A percentile compares a stretch with the other conserved stretches of the same genome.
phyloP scores from a whole-genome alignment of 2,329 filamentous ascomycete genomes.

The Diaporthe nobilis region DNA sequence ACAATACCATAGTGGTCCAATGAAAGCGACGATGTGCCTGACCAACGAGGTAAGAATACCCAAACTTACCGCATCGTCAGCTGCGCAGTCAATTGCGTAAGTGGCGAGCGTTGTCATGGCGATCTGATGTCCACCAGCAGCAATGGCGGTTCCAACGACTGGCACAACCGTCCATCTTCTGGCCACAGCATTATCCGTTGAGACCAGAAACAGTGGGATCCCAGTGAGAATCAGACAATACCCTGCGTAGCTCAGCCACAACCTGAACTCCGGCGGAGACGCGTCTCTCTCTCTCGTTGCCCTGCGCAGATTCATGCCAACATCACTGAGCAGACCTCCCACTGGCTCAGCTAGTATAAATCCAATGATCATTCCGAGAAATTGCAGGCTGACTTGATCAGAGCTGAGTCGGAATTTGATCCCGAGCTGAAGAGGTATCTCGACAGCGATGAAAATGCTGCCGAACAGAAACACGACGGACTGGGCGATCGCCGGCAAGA shows the following conservation, averaged over 20 bases:
- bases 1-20: constrained; percentile 51
- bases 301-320: constrained; percentile 60
- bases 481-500: constrained; percentile 65
- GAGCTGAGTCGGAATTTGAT: constrained; percentile 67
- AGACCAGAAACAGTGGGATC: constrained; percentile 65
- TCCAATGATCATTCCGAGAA: constrained; percentile 68
- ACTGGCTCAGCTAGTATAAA: constrained; percentile 68
- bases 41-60: constrained; percentile 70
- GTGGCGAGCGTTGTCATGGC: constrained; percentile 71
- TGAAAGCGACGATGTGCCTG: constrained; percentile 64
- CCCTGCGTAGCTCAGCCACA: constrained; percentile 70
- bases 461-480: constrained; percentile 68
- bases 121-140: constrained; percentile 68
- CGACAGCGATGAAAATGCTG: constrained; percentile 66
- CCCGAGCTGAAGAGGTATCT: constrained; percentile 70
- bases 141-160: constrained; percentile 64
- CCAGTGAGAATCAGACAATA: constrained; percentile 64
- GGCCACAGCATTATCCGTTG: constrained; percentile 56
- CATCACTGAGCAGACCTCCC: constrained; percentile 65
- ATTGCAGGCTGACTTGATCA: constrained; percentile 70
- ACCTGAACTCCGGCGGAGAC: constrained; percentile 61
- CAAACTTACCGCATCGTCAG: constrained; percentile 63
- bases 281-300: constrained; percentile 36
- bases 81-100: constrained; percentile 69
- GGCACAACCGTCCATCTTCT: constrained; percentile 68